Percentiles rank a stretch among this genome's conserved stretches.
Evolutionary conservation across 352 stramenopile species (phyloP).

Genomic region (Pythium guiyangense): DNA sequence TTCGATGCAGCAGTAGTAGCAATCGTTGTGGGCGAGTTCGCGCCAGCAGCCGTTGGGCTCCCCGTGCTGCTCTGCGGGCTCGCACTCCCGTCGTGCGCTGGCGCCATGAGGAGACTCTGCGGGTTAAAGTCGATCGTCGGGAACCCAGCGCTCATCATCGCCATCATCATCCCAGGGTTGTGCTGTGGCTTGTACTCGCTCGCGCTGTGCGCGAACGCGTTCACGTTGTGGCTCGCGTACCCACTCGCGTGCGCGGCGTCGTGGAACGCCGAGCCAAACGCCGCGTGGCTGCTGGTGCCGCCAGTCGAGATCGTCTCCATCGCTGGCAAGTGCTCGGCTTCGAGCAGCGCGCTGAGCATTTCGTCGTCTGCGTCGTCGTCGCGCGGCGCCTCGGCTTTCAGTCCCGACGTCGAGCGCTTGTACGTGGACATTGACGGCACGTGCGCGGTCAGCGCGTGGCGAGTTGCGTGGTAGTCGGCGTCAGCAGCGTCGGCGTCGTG

Average conservation of each 20-base stretch:
- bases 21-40: neutral
- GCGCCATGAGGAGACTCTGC: conserved; percentile 10
- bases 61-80: conserved; percentile 2
- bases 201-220: neutral
- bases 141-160: conserved; percentile 15
- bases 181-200: conserved; percentile 10
- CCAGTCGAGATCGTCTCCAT: too few relatives aligned
- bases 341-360: conserved; percentile 12
- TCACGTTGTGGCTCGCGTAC: neutral
- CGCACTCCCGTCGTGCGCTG: conserved; percentile 1
- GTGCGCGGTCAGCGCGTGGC: too few relatives aligned
- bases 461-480: neutral
- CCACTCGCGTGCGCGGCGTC: too few relatives aligned
- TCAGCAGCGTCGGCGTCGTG: conserved; percentile 1
- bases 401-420: neutral
- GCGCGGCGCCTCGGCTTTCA: neutral
- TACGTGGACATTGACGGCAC: neutral
- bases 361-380: conserved; percentile 4
- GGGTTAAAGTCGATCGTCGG: conserved; percentile 12
- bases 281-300: too few relatives aligned
- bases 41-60: neutral
- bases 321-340: conserved; percentile 10
- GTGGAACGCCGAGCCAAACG: too few relatives aligned
- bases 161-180: conserved; percentile 16
- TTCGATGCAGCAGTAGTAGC: conserved; percentile 11